Percentiles rank a stretch among this genome's conserved stretches.
Conservation (phyloP, 2,329 filamentous ascomycete genomes). For the Fusarium hostae region DNA sequence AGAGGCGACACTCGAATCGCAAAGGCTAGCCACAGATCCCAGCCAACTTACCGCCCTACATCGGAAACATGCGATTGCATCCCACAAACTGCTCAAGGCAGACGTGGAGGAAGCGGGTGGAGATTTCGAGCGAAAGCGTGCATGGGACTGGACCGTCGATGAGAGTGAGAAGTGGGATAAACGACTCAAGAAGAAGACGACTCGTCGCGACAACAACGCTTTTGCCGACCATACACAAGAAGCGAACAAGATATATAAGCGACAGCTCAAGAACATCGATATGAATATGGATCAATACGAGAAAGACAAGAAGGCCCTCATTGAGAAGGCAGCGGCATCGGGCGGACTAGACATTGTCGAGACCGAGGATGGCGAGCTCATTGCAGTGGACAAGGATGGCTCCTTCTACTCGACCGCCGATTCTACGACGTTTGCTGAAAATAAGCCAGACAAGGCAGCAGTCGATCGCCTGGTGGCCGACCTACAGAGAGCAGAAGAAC, state of each 20-base stretch:
- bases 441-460: conserved; percentile 86
- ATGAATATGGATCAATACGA: conserved; percentile 88
- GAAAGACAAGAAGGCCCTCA: conserved; percentile 82
- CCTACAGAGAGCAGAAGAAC: conserved; percentile 87
- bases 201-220: conserved; percentile 83
- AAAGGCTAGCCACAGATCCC: conserved; percentile 81
- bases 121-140: conserved; percentile 96
- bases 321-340: conserved; percentile 84
- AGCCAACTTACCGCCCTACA: conserved; percentile 80
- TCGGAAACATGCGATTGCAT: conserved; percentile 86
- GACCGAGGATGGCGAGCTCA: conserved; percentile 92
- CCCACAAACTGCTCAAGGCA: conserved; percentile 92
- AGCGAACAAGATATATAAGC: conserved; percentile 92
- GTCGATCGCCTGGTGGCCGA: conserved; percentile 90
- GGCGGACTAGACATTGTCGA: conserved; percentile 94
- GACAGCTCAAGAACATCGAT: conserved; percentile 81
- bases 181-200: conserved; percentile 85
- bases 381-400: conserved; percentile 91
- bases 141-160: conserved; percentile 98
- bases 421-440: conserved; percentile 81
- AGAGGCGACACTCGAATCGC: conserved; percentile 84
- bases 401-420: conserved; percentile 91
- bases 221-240: conserved; percentile 92
- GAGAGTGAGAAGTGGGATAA: conserved; percentile 95
- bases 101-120: conserved; percentile 86